These are phyloP conservation scores for Monilinia fructicola DNA, from an alignment of 2,329 filamentous ascomycete genomes.

Conservation along the genomic window DNA sequence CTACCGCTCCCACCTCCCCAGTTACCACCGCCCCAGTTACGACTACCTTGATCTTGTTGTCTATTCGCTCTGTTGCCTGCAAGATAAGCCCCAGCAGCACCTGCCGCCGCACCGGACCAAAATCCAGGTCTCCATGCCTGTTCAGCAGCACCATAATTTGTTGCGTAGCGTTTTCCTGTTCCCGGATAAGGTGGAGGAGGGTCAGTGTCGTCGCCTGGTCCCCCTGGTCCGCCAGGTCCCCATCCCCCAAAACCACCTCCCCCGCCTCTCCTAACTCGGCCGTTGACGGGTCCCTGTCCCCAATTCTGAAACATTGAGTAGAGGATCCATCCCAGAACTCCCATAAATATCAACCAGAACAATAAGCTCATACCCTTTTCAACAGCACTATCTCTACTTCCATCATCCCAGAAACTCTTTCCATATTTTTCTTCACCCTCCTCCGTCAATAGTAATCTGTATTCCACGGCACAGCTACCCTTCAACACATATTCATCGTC, in stretches of 20 bases:
- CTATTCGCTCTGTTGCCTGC: conserved; percentile 61
- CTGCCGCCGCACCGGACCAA: conserved; percentile 62
- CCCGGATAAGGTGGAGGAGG: conserved; percentile 40
- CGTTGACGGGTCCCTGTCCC: conserved; percentile 36
- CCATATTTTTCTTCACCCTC: conserved; percentile 70
- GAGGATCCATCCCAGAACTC: conserved; percentile 60
- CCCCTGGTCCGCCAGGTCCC: conserved; percentile 41
- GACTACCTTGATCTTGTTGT: conserved; percentile 26
- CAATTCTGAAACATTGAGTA: conserved; percentile 50
- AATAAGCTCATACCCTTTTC: conserved; percentile 42
- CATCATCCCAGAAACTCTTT: conserved; percentile 27
- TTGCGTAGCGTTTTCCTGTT: conserved; percentile 31
- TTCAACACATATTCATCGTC: conserved; percentile 86
- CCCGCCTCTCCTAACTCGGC: conserved; percentile 38
- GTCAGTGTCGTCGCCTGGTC: conserved; percentile 35
- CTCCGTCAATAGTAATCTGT: conserved; percentile 75
- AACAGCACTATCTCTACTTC: conserved; percentile 10
- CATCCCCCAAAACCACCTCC: conserved; percentile 46
- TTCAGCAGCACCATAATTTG: conserved; percentile 33
- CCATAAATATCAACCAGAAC: conserved; percentile 63
- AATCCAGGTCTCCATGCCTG: conserved; percentile 70
- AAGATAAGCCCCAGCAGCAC: conserved; percentile 69
- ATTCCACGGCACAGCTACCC: conserved; percentile 91
- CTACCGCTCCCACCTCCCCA: conserved; percentile 31
- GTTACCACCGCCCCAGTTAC: conserved; percentile 34